Conservation (phyloP, 169 alveolate genomes). For the Toxoplasma gondii region DNA sequence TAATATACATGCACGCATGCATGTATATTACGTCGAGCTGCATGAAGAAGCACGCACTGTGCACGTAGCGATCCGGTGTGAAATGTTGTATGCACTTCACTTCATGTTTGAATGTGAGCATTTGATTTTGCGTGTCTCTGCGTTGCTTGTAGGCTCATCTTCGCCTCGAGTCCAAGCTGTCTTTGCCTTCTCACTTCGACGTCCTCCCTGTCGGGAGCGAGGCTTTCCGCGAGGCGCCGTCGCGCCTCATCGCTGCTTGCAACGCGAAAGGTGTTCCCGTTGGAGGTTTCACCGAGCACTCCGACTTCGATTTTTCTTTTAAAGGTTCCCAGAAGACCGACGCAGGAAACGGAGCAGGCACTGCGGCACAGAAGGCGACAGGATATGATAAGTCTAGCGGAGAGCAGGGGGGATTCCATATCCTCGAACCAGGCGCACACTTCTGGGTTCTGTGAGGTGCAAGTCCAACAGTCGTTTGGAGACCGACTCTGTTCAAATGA, state of each 20-base stretch:
- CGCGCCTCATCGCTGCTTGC: slow-evolving; percentile 27
- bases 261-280: background rate
- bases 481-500: no score
- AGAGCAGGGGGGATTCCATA: background rate
- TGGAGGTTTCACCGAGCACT: background rate
- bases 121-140: background rate
- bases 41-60: background rate
- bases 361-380: background rate
- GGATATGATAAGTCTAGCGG: background rate
- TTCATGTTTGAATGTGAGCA: background rate
- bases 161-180: background rate
- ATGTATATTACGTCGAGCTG: background rate
- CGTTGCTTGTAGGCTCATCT: slow-evolving; percentile 20
- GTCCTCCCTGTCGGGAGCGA: slow-evolving; percentile 30
- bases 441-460: background rate
- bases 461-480: no score
- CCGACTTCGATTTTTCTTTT: background rate
- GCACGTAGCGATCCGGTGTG: background rate
- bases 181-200: slow-evolving; percentile 33
- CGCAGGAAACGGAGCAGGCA: background rate
- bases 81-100: background rate
- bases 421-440: background rate
- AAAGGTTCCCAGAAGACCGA: background rate
- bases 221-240: slow-evolving; percentile 46
- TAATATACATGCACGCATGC: no score